Evolutionary conservation across 2,329 filamentous ascomycete genomes (phyloP).

Genomic region (Aspergillus japonicus): DNA sequence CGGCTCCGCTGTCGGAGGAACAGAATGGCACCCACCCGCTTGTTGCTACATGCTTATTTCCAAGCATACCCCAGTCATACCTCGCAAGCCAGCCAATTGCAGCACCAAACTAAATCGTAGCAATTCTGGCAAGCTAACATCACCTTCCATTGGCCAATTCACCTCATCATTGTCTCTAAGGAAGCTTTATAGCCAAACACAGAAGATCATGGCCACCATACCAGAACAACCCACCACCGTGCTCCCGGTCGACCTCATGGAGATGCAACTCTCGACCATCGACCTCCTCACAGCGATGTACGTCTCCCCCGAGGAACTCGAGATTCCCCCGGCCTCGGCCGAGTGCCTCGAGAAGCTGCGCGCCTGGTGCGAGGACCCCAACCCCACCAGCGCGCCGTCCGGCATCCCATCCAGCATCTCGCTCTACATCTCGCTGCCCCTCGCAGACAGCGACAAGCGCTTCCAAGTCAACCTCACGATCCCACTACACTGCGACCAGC

Average conservation of each 20-base stretch:
- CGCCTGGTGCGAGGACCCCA: slow-evolving; percentile 26
- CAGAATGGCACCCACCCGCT: too few species aligned
- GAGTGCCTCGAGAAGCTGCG: slow-evolving; percentile 28
- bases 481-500: slow-evolving; percentile 20
- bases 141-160: too few species aligned
- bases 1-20: too few species aligned
- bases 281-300: slow-evolving; percentile 58
- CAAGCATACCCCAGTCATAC: too few species aligned
- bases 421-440: slow-evolving; percentile 26
- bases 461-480: slow-evolving; percentile 32
- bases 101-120: too few species aligned
- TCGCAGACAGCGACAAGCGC: slow-evolving; percentile 23
- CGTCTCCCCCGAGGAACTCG: slow-evolving; percentile 40
- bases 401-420: slow-evolving; percentile 23
- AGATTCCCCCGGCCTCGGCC: slow-evolving; percentile 38
- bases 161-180: too few species aligned
- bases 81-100: too few species aligned
- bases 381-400: neutral
- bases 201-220: neutral
- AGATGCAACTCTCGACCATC: slow-evolving; percentile 50
- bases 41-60: too few species aligned
- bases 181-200: too few species aligned
- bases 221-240: neutral
- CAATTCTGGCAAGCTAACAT: too few species aligned
- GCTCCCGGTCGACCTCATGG: slow-evolving; percentile 47